Evolutionary conservation across 306 rosid genomes (phyloP).

Genomic region (Rosa rugosa): DNA sequence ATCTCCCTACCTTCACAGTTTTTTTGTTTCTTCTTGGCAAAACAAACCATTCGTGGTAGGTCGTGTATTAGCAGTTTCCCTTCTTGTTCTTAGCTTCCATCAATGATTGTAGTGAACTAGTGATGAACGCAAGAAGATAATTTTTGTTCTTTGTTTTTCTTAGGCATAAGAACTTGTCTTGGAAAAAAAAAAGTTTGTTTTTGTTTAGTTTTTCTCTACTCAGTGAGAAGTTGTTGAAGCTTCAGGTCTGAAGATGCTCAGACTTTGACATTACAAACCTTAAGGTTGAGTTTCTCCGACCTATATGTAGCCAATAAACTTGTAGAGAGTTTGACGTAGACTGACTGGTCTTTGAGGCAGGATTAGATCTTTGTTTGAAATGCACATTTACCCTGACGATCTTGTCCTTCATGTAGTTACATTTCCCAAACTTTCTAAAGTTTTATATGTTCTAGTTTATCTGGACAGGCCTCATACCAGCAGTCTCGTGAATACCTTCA

Average conservation of each 20-base stretch:
- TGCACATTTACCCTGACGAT: background rate
- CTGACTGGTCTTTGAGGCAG: background rate
- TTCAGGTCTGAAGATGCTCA: background rate
- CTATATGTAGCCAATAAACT: background rate
- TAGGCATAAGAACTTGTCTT: background rate
- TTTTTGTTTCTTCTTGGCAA: slow-evolving; percentile 3
- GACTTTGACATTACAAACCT: background rate
- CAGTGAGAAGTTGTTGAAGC: background rate
- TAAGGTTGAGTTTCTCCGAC: background rate
- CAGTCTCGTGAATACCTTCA: slow-evolving; percentile 45
- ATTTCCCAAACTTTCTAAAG: slow-evolving; percentile 51
- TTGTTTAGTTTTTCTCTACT: background rate
- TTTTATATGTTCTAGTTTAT: slow-evolving; percentile 72
- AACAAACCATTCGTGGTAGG: background rate
- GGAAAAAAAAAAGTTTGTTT: background rate
- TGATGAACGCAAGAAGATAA: background rate
- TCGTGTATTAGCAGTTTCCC: background rate
- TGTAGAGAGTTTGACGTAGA: background rate
- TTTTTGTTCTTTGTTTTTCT: background rate
- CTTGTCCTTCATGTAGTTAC: background rate
- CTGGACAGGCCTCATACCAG: slow-evolving; percentile 68
- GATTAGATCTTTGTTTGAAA: background rate
- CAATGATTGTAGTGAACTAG: background rate
- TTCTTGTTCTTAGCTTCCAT: background rate
- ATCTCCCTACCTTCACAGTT: background rate